phyloP scores from a whole-genome alignment of 2,329 filamentous ascomycete genomes.

The Rhinocladiella mackenziei region DNA sequence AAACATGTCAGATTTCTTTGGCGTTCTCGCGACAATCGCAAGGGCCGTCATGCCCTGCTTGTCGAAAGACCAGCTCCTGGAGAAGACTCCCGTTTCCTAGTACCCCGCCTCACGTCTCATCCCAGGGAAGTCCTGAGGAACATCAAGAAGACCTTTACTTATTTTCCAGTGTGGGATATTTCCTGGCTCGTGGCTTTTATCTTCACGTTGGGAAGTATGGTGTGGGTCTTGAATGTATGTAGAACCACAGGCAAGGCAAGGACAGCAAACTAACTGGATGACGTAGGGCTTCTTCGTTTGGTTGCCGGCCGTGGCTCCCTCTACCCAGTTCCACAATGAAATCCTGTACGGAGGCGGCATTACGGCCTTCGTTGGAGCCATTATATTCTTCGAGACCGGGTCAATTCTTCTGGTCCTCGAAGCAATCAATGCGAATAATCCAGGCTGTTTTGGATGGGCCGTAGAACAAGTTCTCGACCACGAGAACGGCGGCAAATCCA shows the following conservation, averaged over 20 bases:
- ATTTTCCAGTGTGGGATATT: slow-evolving; percentile 54
- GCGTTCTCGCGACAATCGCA: slow-evolving; percentile 47
- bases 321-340: slow-evolving; percentile 42
- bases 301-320: slow-evolving; percentile 54
- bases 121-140: slow-evolving; percentile 34
- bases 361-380: slow-evolving; percentile 63
- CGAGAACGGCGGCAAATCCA: slow-evolving; percentile 14
- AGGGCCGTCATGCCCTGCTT: slow-evolving; percentile 44
- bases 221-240: slow-evolving; percentile 51
- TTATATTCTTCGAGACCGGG: slow-evolving; percentile 64
- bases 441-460: slow-evolving; percentile 67
- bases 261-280: not conserved
- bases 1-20: slow-evolving; percentile 36
- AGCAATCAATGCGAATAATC: slow-evolving; percentile 63
- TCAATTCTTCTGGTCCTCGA: slow-evolving; percentile 62
- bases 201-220: slow-evolving; percentile 52
- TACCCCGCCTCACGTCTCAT: slow-evolving; percentile 36
- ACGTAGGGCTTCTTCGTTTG: slow-evolving; percentile 49
- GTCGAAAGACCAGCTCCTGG: slow-evolving; percentile 35
- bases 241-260: not conserved
- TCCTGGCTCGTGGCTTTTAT: slow-evolving; percentile 53
- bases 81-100: slow-evolving; percentile 28
- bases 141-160: slow-evolving; percentile 48
- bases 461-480: slow-evolving; percentile 50
- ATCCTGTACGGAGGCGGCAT: slow-evolving; percentile 54